These are phyloP conservation scores for Neopestalotiopsis sp. DNA, from an alignment of 2,329 filamentous ascomycete genomes.

Conservation along the genomic window DNA sequence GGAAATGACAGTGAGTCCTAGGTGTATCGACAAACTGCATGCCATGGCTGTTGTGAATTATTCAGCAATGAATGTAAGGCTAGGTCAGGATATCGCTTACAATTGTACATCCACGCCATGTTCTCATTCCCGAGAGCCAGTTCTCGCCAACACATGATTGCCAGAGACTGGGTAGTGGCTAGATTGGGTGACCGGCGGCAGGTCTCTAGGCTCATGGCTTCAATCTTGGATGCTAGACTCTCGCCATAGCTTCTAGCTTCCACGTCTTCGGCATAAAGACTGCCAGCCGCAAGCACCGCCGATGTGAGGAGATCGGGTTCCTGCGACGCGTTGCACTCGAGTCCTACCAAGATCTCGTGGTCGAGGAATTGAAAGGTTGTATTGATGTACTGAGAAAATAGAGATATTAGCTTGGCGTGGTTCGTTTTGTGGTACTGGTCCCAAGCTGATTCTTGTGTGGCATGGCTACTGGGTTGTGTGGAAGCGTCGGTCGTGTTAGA, in stretches of 20 bases:
- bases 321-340: neutral
- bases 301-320: neutral
- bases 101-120: slow-evolving; percentile 7
- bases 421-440: neutral
- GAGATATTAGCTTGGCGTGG: neutral
- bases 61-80: neutral
- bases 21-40: neutral
- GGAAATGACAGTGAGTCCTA: slow-evolving; percentile 1
- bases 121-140: neutral
- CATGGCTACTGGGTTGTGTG: neutral
- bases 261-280: neutral
- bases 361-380: neutral
- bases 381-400: neutral
- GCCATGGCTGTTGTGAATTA: neutral
- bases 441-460: neutral
- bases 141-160: slow-evolving; percentile 8
- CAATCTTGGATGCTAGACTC: neutral
- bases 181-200: neutral
- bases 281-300: neutral
- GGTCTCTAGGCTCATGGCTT: neutral
- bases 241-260: neutral
- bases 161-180: neutral
- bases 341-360: neutral
- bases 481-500: neutral
- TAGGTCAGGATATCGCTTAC: neutral